Conservation (phyloP, 441 rosid species). For the Cnidoscolus chayamansa region DNA sequence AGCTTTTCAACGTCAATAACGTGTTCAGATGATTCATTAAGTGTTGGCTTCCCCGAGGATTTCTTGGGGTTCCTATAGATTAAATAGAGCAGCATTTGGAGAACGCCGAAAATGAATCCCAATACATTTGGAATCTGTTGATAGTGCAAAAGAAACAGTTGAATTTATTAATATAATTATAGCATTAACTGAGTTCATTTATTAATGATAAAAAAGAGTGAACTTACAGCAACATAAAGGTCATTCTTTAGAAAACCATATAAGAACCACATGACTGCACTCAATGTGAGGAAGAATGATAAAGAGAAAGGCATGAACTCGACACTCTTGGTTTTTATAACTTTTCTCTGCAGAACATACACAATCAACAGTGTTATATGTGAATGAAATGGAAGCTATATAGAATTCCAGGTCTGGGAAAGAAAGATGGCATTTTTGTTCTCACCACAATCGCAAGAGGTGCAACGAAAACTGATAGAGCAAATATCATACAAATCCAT, state of each 20-base stretch:
- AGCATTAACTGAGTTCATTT: too few species aligned
- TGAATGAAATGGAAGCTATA: too few species aligned
- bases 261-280: conserved; percentile 84
- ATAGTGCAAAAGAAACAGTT: neutral
- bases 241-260: conserved; percentile 67
- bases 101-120: conserved; percentile 61
- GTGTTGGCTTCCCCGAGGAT: conserved; percentile 35
- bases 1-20: conserved; percentile 50
- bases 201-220: neutral
- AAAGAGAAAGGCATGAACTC: conserved; percentile 80
- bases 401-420: too few species aligned
- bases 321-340: conserved; percentile 71
- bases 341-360: conserved; percentile 52
- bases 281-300: conserved; percentile 70
- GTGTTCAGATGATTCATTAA: conserved; percentile 44
- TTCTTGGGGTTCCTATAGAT: conserved; percentile 49
- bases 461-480: conserved; percentile 59
- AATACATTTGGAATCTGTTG: conserved; percentile 65
- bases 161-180: too few species aligned
- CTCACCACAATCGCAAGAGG: conserved; percentile 63
- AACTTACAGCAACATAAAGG: conserved; percentile 58
- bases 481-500: conserved; percentile 59
- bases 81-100: conserved; percentile 68
- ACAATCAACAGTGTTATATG: neutral
- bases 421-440: too few species aligned